A percentile compares a stretch with the other conserved stretches of the same genome.
These are phyloP conservation scores for Croton laevigatus DNA, from an alignment of 441 rosid genomes.

Conservation along the genomic window DNA sequence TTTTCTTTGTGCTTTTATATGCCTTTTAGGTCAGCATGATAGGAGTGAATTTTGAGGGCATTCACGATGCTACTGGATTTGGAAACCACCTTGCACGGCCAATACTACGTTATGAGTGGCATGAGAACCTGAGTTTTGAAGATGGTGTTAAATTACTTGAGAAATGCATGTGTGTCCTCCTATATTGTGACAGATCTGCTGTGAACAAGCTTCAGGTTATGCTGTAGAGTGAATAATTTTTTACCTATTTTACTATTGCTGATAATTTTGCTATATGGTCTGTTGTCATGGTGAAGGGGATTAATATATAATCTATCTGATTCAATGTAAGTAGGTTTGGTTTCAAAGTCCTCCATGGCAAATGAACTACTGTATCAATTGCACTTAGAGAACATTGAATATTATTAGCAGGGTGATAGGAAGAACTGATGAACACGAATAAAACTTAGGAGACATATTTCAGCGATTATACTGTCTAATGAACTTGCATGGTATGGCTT, in stretches of 20 bases:
- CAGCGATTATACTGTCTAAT: background rate
- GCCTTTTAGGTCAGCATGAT: conserved; percentile 74
- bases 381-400: background rate
- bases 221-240: conserved; percentile 5
- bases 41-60: conserved; percentile 87
- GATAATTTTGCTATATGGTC: background rate
- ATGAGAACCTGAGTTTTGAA: conserved; percentile 85
- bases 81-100: conserved; percentile 98
- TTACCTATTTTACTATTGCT: background rate
- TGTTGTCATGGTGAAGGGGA: background rate
- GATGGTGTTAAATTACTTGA: conserved; percentile 90
- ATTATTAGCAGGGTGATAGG: background rate
- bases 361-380: background rate
- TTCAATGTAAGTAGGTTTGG: background rate
- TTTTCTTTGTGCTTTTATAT: conserved; percentile 1
- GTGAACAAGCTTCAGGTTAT: conserved; percentile 97
- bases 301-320: too few relatives aligned
- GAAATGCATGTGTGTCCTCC: conserved; percentile 97
- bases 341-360: background rate
- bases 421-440: too few relatives aligned
- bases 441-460: too few relatives aligned
- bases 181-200: conserved; percentile 93
- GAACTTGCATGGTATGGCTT: background rate
- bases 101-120: conserved; percentile 96
- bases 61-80: conserved; percentile 94